Evolutionary conservation across 2,329 filamentous ascomycete species (phyloP), one percentile per base, ranked within the genome.

Genomic region (Endothia cerciana): DNA sequence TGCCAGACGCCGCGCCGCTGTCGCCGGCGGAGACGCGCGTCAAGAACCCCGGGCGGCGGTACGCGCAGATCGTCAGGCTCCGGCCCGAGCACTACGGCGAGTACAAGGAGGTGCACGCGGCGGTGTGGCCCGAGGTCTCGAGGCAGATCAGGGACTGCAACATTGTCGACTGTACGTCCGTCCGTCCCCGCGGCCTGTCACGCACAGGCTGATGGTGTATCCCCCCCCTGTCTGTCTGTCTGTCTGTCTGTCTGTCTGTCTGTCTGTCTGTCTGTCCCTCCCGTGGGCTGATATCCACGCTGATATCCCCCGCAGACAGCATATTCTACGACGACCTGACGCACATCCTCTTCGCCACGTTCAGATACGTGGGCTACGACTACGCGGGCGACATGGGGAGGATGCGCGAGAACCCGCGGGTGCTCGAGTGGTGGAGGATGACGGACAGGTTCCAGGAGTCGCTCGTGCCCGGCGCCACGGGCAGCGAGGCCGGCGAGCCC

Each of bases 401-500:
- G 68, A 93, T 94, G 91, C 82, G 84, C 1, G 87, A 86, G 65
- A 92, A 93, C 71, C 84, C 86, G 0, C 89, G 89, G 73, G 89
- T 94, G 41, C 84, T 87, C 64, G 88, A 91, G 75, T 94, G 91
- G 92, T 94, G 91, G 91, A 80, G 80, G 65, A 89, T 94, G 87
- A 94, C 91, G 60, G 91, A 94, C 75, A 81, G 82, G 17, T 92
- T 89, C 82, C 91, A 94, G 78, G 89, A 87, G 76, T 84, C 81
- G 55, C 74, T 90, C 38, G 85, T 89, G 1, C 81, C 83, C 0
- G 88, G 87, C 0, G 87, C 87, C 2, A 82, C 79, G 71, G 83
- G 82, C 67, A 89, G 86, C 68, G 83, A 85, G 70, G 81, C 83
- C 6, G 88, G 86, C 2, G 82, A 82, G 70, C 85, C 85, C n/a